Conservation (phyloP, 1,284 basidiomycete genomes). For the Naganishia cerealis region DNA sequence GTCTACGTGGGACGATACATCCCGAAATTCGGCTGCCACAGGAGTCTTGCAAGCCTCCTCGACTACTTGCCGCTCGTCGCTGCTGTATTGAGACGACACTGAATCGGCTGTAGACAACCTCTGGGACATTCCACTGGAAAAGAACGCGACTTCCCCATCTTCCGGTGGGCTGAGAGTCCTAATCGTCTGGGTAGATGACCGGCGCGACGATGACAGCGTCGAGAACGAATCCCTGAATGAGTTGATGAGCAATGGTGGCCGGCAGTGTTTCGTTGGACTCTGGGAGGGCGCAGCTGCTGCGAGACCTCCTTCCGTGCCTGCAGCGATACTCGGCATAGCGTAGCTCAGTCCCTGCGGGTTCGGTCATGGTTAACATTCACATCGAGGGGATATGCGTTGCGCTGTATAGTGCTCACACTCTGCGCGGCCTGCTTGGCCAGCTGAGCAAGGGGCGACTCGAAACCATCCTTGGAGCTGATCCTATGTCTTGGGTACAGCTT, state of each 20-base stretch:
- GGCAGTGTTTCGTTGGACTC: background rate
- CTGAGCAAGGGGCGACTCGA: conserved; percentile 23
- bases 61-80: background rate
- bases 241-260: conserved; percentile 17
- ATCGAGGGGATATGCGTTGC: background rate
- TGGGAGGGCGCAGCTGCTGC: background rate
- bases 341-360: conserved; percentile 8
- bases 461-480: conserved; percentile 28
- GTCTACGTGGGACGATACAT: background rate
- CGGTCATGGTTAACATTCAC: background rate
- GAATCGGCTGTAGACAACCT: conserved; percentile 16
- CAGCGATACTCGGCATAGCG: background rate
- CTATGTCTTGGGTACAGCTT: conserved; percentile 10
- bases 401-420: background rate
- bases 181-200: conserved; percentile 19
- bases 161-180: conserved; percentile 24
- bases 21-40: background rate
- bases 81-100: conserved; percentile 1
- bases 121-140: conserved; percentile 17
- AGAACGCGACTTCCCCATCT: conserved; percentile 21
- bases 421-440: conserved; percentile 26
- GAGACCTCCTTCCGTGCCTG: background rate
- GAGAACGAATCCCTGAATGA: conserved; percentile 24
- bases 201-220: conserved; percentile 10
- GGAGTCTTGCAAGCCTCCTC: background rate